Evolutionary conservation across 805 yeast genomes (phyloP), one percentile per base, ranked within the genome.

Genomic region (Yamadazyma endophytica): DNA sequence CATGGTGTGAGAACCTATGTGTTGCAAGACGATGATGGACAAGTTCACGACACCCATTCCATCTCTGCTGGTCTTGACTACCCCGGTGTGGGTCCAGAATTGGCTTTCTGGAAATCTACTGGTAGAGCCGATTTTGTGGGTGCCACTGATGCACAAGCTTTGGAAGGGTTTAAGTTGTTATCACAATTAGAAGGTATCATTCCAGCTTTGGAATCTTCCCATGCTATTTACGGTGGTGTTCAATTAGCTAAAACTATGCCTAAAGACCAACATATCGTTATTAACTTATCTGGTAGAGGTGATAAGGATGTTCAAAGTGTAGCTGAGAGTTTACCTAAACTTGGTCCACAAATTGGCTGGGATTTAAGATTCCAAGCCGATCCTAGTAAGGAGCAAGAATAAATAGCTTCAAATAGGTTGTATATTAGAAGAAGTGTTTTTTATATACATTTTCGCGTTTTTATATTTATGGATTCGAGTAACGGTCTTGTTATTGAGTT

Each of bases 71-170:
- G 99, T 46, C 73, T 92, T 50, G 99, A 92, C 62, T 92, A 92
- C 58, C 99, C 99, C 16, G 99, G 97, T 62, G 99, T 92, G 28
- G 99, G 99, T 26, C 99, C 99, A 19, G 97, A 92, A 64, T 72
- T 92, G 46, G 94, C 97, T 2, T 77, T 73, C 56, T 92, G 97
- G 97, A 90, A 90, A 61, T 80, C 82, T 33, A 80, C 82, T 39
- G 97, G 97, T 17, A 79, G 99, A 52, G 98, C 94, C 6, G 69
- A 82, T 35, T 92, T 90, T 53, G 61, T 80, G 28, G 95, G 96
- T 27, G 97, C 94, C 34, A 85, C 95, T 20, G 96, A 92, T 60
- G 88, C 95, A n/a, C 79, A 92, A 55, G 97, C 97, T 18, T 69
- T 92, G 43, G 73, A 76, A 42, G 99, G 98, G 13, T 92, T 92